These are phyloP conservation scores for Lipomyces yamadae DNA, from an alignment of 805 yeast species.

Conservation along the genomic window DNA sequence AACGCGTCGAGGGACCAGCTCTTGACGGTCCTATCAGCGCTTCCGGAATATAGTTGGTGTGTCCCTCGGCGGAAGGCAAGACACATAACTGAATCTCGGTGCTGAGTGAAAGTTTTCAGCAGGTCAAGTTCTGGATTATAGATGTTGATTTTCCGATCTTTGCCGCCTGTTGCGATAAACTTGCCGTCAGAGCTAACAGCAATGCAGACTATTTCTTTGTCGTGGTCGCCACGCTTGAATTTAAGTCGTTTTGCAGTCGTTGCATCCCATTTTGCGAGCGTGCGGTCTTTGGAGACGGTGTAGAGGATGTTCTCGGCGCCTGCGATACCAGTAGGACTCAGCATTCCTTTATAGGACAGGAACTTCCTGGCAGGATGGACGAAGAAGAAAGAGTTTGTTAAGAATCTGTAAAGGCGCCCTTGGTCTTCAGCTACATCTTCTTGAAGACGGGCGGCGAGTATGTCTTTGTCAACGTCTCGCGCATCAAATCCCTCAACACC, in stretches of 20 bases:
- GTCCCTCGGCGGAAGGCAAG: conserved; percentile 77
- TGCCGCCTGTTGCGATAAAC: conserved; percentile 89
- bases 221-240: conserved; percentile 65
- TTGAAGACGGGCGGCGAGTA: conserved; percentile 76
- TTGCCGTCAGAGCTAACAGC: conserved; percentile 88
- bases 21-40: conserved; percentile 89
- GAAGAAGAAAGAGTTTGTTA: conserved; percentile 16
- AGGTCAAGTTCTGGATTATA: conserved; percentile 84
- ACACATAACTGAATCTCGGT: conserved; percentile 73
- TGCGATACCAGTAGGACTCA: conserved; percentile 25
- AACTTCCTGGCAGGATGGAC: conserved; percentile 25
- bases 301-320: conserved; percentile 57
- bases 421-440: conserved; percentile 88
- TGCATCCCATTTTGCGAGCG: conserved; percentile 77
- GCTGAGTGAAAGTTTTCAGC: conserved; percentile 73
- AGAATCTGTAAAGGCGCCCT: conserved; percentile 74
- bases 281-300: conserved; percentile 81
- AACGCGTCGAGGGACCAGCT: conserved; percentile 84
- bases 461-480: conserved; percentile 85
- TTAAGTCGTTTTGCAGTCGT: conserved; percentile 69
- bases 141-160: conserved; percentile 76
- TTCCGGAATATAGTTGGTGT: conserved; percentile 87
- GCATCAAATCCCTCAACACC: conserved; percentile 73
- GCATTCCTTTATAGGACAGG: conserved; percentile 20
- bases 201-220: conserved; percentile 72